Conservation (phyloP, 1,284 basidiomycete genomes). For the Butyriboletus appendiculatus region DNA sequence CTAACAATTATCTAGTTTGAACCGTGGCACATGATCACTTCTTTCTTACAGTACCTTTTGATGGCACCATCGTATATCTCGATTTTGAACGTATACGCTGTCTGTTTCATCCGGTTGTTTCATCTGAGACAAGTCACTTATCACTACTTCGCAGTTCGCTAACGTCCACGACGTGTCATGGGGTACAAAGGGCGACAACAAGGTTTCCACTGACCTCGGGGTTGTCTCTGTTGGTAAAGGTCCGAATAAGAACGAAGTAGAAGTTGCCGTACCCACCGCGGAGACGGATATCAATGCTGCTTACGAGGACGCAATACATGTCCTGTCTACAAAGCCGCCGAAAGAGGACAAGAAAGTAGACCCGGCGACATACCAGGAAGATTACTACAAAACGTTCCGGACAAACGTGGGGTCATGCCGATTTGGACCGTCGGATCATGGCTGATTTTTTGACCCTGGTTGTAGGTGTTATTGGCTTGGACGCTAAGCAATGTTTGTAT, state of each 20-base stretch:
- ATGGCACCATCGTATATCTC: conserved; percentile 93
- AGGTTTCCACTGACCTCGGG: conserved; percentile 80
- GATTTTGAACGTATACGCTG: conserved; percentile 87
- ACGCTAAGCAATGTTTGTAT: conserved; percentile 73
- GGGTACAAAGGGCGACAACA: conserved; percentile 93
- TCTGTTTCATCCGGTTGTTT: conserved; percentile 40
- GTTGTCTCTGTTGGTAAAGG: conserved; percentile 61
- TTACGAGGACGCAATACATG: conserved; percentile 83
- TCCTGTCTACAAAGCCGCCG: conserved; percentile 73
- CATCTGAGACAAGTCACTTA: conserved; percentile 6
- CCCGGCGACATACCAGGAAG: conserved; percentile 75
- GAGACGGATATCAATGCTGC: conserved; percentile 86
- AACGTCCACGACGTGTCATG: conserved; percentile 90
- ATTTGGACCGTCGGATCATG: conserved; percentile 3
- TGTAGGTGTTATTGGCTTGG: conserved; percentile 75
- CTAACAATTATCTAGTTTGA: conserved; percentile 57
- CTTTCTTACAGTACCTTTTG: conserved; percentile 91
- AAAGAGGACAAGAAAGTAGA: conserved; percentile 67
- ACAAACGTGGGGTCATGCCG: conserved; percentile 61
- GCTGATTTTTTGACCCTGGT: conserved; percentile 5
- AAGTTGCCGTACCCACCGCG: conserved; percentile 77
- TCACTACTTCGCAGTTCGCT: conserved; percentile 56
- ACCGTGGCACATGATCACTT: conserved; percentile 93
- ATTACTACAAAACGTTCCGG: conserved; percentile 86
- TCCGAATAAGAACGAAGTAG: conserved; percentile 68